Evolutionary conservation across 352 stramenopile species (phyloP), one percentile per base, ranked within the genome.

Genomic region (Plasmopara muralis): DNA sequence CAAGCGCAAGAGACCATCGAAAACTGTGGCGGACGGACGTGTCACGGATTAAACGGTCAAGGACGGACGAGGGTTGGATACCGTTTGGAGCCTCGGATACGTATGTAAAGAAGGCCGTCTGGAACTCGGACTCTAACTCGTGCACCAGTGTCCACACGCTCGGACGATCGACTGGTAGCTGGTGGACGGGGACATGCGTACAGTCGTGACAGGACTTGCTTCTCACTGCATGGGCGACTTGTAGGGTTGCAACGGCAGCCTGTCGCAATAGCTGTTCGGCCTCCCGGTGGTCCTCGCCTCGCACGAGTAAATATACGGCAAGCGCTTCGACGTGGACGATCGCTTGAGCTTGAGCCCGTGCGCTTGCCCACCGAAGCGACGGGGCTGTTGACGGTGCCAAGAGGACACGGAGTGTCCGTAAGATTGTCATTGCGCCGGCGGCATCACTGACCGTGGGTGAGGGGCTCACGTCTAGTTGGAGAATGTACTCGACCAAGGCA

Each of bases 281-380:
- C 48, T 68, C 35, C 28, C 50, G 18, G 20, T 75, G 65, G 20
- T 77, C 72, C 42, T 81, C 61, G 15, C 56, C 56, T 43, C 56
- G 61, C 29, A 69, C 66, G 1, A 92, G 61, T 15, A 92, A 39
- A 30, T 81, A 87, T 5, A 92, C 54, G 0, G 63, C 58, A 0
- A 75, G 52, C 13, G 78, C 74, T 42, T 92, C 81, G 0, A 85
- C 62, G n/a, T 87, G 75, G 28, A 79, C 62, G 28, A 91, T 60
- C 1, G 75, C 77, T 15, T 85, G 74, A 3, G 74, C 57, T 31
- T 49, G 50, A 20, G 56, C 59, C 15, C 66, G 68, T 2, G 30
- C 7, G 43, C 35, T 62, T 47, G 76, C 59, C 78, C 78, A 87
- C 5, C 59, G 56, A 13, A 20, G 62, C 28, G 35, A 31, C n/a